Percentiles rank a stretch among this genome's conserved stretches.
Evolutionary conservation across 257 asterid species (phyloP).

Genomic region (Perilla frutescens): DNA sequence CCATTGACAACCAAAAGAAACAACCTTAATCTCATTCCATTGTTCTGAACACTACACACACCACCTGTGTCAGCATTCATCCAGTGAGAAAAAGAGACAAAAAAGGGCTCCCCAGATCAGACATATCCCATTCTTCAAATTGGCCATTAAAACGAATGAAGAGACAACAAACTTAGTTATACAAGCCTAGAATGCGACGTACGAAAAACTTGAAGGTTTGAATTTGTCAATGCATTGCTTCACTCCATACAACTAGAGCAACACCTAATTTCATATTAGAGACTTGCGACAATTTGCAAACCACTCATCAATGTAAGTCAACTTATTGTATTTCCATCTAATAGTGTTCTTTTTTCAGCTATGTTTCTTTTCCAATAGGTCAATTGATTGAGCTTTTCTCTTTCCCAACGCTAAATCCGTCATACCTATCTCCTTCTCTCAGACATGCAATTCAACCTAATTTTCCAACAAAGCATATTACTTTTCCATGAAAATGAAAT

Average conservation of each 20-base stretch:
- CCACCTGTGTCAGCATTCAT: background rate
- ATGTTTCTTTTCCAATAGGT: too few relatives aligned
- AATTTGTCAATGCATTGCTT: background rate
- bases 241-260: background rate
- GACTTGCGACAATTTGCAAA: slow-evolving; percentile 7
- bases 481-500: slow-evolving; percentile 25
- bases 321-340: background rate
- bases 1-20: slow-evolving; percentile 8
- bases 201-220: background rate
- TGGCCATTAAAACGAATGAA: background rate
- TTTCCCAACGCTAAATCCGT: background rate
- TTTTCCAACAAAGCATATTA: background rate
- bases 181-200: background rate
- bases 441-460: background rate
- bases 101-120: background rate
- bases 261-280: slow-evolving; percentile 16
- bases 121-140: background rate
- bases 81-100: background rate
- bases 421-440: background rate
- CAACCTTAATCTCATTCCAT: background rate
- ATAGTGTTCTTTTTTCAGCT: too few relatives aligned
- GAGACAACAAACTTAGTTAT: background rate
- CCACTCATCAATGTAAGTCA: slow-evolving; percentile 8
- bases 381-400: background rate
- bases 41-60: background rate